A percentile compares a stretch with the other conserved stretches of the same genome.
Conservation (phyloP, 768 basidiomycete genomes). For the Phylloporus rhodoxanthus region DNA sequence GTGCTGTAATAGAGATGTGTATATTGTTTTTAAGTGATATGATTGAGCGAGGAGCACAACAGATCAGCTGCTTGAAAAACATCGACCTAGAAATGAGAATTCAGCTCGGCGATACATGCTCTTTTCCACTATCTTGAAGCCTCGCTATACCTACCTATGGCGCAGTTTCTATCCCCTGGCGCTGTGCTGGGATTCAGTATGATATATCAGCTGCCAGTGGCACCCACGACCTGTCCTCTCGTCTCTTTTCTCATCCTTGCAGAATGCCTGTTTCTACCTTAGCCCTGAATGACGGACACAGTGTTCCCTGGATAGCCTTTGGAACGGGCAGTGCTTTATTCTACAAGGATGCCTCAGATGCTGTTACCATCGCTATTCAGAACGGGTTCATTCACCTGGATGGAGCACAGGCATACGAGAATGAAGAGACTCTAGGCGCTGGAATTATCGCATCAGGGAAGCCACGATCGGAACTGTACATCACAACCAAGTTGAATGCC, state of each 20-base stretch:
- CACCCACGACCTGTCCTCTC: background rate
- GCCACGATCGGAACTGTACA: constrained; percentile 51
- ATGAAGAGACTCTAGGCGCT: constrained; percentile 49
- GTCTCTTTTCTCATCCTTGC: constrained; percentile 2
- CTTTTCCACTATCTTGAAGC: too few species aligned
- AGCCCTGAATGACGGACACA: constrained; percentile 51
- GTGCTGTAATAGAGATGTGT: too few species aligned
- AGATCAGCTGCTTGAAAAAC: too few species aligned
- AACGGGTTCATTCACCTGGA: constrained; percentile 59
- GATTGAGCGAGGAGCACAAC: too few species aligned
- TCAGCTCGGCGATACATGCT: too few species aligned
- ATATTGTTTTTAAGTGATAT: too few species aligned
- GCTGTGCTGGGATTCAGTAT: too few species aligned
- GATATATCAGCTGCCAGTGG: too few species aligned
- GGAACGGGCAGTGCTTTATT: constrained; percentile 61
- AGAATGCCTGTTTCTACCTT: constrained; percentile 30
- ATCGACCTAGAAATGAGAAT: too few species aligned
- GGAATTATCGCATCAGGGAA: constrained; percentile 48
- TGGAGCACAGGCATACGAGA: constrained; percentile 53
- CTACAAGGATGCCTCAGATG: constrained; percentile 36
- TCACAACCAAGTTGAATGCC: constrained; percentile 51
- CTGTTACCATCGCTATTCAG: constrained; percentile 45
- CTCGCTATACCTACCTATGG: too few species aligned
- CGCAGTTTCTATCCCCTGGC: too few species aligned
- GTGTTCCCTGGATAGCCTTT: constrained; percentile 53